phyloP scores from a whole-genome alignment of 1,284 basidiomycete species.

The Trichosporon faecale region DNA sequence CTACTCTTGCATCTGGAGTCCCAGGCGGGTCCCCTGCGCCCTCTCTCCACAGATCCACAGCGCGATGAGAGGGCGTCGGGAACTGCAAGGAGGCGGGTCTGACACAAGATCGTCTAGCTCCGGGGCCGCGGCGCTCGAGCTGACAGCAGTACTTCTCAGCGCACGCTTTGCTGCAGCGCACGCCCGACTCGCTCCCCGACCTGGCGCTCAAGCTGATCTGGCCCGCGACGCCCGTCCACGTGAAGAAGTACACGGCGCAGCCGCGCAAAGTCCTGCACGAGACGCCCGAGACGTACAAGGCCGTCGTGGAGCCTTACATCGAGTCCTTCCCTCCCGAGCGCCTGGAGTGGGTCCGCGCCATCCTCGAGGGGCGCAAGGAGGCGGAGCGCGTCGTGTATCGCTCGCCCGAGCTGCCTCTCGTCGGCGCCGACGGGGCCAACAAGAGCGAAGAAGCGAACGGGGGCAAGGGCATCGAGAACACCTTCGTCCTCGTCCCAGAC shows the following conservation, averaged over 20 bases:
- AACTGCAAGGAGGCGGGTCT: too few relatives aligned
- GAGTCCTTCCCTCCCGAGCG: conserved; percentile 66
- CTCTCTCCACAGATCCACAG: too few relatives aligned
- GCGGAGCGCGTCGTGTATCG: conserved; percentile 69
- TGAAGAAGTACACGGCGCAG: conserved; percentile 82
- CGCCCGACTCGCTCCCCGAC: conserved; percentile 34
- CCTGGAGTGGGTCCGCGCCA: conserved; percentile 85
- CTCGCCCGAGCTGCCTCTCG: conserved; percentile 53
- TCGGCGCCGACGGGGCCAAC: background rate
- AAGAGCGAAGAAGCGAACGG: background rate
- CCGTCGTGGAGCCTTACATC: conserved; percentile 75
- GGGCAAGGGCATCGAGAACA: background rate
- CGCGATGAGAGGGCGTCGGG: too few relatives aligned
- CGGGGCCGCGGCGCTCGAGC: background rate
- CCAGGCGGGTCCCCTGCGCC: too few relatives aligned
- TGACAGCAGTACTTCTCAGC: conserved; percentile 49
- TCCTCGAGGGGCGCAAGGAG: conserved; percentile 77
- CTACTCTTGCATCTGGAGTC: too few relatives aligned
- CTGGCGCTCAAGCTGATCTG: conserved; percentile 65
- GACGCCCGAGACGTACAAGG: conserved; percentile 69
- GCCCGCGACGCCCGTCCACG: conserved; percentile 77
- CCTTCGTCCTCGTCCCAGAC: conserved; percentile 79
- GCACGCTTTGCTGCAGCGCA: conserved; percentile 35
- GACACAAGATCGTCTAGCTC: too few relatives aligned
- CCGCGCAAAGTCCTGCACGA: conserved; percentile 69